Evolutionary conservation across 2,329 filamentous ascomycete genomes (phyloP).

Genomic region (Colletotrichum sp.): DNA sequence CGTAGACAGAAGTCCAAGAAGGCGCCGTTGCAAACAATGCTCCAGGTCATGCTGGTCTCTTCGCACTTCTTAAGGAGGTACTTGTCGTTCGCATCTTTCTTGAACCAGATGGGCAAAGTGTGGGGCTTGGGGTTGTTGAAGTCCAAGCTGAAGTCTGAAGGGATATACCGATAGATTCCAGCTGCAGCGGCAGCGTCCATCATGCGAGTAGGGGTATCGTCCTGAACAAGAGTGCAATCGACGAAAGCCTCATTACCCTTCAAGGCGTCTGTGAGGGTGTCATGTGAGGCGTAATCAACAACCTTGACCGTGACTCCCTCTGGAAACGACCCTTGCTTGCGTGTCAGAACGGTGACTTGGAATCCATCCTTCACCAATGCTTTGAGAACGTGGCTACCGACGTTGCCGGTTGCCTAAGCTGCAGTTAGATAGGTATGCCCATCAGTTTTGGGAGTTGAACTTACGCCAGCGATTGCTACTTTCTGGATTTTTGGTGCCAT

Average conservation of each 20-base stretch:
- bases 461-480: conserved; percentile 39
- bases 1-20: conserved; percentile 32
- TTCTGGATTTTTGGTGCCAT: conserved; percentile 33
- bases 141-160: conserved; percentile 59
- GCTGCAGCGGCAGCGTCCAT: conserved; percentile 64
- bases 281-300: conserved; percentile 51
- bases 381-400: conserved; percentile 35
- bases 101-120: conserved; percentile 22
- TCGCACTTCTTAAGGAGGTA: background rate
- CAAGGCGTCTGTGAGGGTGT: conserved; percentile 55
- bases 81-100: conserved; percentile 20
- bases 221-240: conserved; percentile 29
- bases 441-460: background rate
- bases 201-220: conserved; percentile 45
- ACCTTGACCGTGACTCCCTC: conserved; percentile 44
- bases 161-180: conserved; percentile 66
- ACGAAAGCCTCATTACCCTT: conserved; percentile 63
- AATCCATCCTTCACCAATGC: conserved; percentile 34
- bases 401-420: conserved; percentile 31
- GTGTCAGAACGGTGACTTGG: conserved; percentile 59
- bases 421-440: background rate
- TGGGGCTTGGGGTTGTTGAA: conserved; percentile 23
- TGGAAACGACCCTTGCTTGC: conserved; percentile 32
- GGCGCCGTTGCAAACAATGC: conserved; percentile 29
- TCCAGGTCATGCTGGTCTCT: conserved; percentile 27